A percentile compares a stretch with the other conserved stretches of the same genome.
Conservation (phyloP, 176 grass and related monocot genomes). For the Tillandsia fasciculata region DNA sequence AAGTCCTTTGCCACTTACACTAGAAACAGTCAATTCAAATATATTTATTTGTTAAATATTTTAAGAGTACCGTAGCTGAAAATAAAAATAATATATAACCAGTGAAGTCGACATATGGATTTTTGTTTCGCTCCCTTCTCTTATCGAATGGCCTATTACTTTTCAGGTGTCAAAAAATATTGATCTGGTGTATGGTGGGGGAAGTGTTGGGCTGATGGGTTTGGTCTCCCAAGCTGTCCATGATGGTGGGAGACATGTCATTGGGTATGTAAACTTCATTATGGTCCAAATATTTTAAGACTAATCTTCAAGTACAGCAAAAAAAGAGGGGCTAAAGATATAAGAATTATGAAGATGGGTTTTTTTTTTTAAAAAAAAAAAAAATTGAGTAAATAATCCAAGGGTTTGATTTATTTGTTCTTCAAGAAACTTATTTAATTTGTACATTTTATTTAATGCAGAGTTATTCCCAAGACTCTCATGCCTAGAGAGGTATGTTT, state of each 20-base stretch:
- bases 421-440: too few relatives aligned
- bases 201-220: constrained; percentile 54
- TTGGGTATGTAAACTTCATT: constrained; percentile 39
- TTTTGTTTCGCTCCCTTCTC: not conserved
- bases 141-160: not conserved
- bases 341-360: too few relatives aligned
- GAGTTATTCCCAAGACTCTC: constrained; percentile 70
- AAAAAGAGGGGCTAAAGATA: too few relatives aligned
- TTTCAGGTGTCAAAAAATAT: constrained; percentile 48
- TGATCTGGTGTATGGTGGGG: constrained; percentile 55
- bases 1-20: too few relatives aligned
- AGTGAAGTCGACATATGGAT: not conserved
- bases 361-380: too few relatives aligned
- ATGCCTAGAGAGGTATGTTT: constrained; percentile 58
- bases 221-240: constrained; percentile 54
- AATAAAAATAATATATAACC: too few relatives aligned
- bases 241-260: constrained; percentile 52
- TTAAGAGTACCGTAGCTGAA: too few relatives aligned
- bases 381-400: too few relatives aligned
- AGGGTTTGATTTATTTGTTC: too few relatives aligned
- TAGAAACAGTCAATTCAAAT: too few relatives aligned
- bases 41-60: too few relatives aligned
- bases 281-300: not conserved
- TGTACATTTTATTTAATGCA: constrained; percentile 25
- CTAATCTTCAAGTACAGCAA: not conserved